Evolutionary conservation across 371 early-diverging fungal genomes (phyloP).

Genomic region (Smittium culicis): DNA sequence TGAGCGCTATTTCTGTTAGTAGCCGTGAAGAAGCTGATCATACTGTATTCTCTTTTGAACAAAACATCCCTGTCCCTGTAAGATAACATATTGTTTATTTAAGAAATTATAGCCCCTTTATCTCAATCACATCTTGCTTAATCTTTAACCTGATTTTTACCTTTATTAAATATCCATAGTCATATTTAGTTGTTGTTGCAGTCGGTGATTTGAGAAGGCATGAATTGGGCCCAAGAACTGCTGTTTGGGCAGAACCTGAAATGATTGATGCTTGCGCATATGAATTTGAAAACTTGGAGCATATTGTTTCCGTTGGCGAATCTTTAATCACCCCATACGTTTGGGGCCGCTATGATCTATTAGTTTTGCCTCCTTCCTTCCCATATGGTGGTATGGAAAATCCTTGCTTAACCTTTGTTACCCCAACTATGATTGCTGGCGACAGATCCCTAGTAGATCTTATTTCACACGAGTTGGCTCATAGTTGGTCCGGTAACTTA

Average conservation of each 20-base stretch:
- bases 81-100: too few species aligned
- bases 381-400: constrained; percentile 98
- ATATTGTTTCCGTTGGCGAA: constrained; percentile 72
- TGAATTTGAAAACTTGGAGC: constrained; percentile 90
- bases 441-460: constrained; percentile 91
- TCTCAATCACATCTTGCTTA: too few species aligned
- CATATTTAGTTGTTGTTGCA: constrained; percentile 88
- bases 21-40: constrained; percentile 35
- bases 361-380: constrained; percentile 70
- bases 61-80: constrained; percentile 52
- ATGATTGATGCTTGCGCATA: constrained; percentile 74
- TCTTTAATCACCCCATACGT: constrained; percentile 74
- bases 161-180: too few species aligned
- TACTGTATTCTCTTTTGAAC: constrained; percentile 49
- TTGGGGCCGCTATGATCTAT: constrained; percentile 93
- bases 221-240: constrained; percentile 76
- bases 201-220: constrained; percentile 58
- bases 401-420: constrained; percentile 83
- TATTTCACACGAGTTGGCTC: constrained; percentile 94
- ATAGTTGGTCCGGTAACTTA: constrained; percentile 94
- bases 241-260: constrained; percentile 93
- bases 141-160: too few species aligned
- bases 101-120: too few species aligned
- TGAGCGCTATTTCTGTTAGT: constrained; percentile 46
- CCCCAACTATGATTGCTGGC: constrained; percentile 79